Evolutionary conservation across 75 land plant genomes (phyloP).

Genomic region (Larix kaempferi): DNA sequence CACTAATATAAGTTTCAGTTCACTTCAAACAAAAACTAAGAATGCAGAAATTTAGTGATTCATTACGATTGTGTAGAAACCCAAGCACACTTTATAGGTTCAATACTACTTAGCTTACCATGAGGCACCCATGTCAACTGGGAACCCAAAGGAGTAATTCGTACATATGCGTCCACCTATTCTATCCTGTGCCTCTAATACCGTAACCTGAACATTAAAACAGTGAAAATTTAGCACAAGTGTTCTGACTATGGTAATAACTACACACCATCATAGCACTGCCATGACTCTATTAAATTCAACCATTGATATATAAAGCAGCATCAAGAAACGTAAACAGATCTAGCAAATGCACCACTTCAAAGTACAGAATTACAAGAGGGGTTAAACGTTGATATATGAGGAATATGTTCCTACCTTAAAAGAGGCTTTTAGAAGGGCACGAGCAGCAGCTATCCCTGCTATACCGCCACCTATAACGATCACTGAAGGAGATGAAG

Average conservation of each 20-base stretch:
- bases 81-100: neutral
- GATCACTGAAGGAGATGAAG: constrained; percentile 46
- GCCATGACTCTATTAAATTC: neutral
- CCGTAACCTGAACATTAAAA: constrained; percentile 49
- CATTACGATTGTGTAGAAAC: no score
- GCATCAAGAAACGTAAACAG: no score
- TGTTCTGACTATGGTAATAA: neutral
- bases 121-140: constrained; percentile 99
- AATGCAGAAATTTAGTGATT: neutral
- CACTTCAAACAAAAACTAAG: neutral
- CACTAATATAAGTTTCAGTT: neutral
- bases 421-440: constrained; percentile 59
- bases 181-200: constrained; percentile 88
- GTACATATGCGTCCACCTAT: constrained; percentile 94
- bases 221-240: neutral
- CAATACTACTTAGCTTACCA: constrained; percentile 44
- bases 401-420: constrained; percentile 29
- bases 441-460: constrained; percentile 87
- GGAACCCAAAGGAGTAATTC: constrained; percentile 93
- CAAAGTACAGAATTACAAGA: no score
- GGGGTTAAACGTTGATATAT: neutral
- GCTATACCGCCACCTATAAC: constrained; percentile 96
- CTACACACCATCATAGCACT: neutral
- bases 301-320: neutral
- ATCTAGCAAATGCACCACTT: no score